Conservation (phyloP, 2,329 filamentous ascomycete species). For the Colletotrichum musae region DNA sequence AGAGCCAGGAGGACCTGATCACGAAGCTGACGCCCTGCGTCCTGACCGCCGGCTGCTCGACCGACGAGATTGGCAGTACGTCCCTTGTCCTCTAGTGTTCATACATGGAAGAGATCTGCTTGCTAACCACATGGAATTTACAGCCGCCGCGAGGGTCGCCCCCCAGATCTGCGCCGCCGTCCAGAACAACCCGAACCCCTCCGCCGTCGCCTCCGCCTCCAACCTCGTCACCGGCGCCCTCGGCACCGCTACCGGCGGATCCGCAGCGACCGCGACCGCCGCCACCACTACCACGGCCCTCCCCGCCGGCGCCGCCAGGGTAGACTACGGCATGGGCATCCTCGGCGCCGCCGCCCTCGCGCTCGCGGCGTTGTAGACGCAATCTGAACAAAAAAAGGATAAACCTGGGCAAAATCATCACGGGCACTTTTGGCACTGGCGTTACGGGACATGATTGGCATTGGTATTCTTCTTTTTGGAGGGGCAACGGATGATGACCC, state of each 20-base stretch:
- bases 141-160: conserved; percentile 36
- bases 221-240: conserved; percentile 34
- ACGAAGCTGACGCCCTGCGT: conserved; percentile 37
- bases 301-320: conserved; percentile 9
- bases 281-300: not conserved
- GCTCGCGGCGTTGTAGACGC: conserved; percentile 1
- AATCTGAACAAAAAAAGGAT: not conserved
- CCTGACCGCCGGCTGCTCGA: conserved; percentile 27
- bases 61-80: conserved; percentile 32
- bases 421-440: not conserved
- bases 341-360: conserved; percentile 25
- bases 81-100: not conserved
- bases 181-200: conserved; percentile 29
- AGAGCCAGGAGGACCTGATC: conserved; percentile 26
- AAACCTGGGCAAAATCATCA: not conserved
- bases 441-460: not conserved
- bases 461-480: no score
- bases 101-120: not conserved
- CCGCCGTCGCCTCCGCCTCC: conserved; percentile 40
- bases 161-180: conserved; percentile 37
- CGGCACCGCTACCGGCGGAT: conserved; percentile 27
- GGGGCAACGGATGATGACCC: no score
- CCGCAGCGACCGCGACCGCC: conserved; percentile 6
- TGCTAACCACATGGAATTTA: not conserved
- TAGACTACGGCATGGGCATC: conserved; percentile 18